Evolutionary conservation across 305 asterid species (phyloP), one percentile per base, ranked within the genome.

Genomic region (Rubia occidens): DNA sequence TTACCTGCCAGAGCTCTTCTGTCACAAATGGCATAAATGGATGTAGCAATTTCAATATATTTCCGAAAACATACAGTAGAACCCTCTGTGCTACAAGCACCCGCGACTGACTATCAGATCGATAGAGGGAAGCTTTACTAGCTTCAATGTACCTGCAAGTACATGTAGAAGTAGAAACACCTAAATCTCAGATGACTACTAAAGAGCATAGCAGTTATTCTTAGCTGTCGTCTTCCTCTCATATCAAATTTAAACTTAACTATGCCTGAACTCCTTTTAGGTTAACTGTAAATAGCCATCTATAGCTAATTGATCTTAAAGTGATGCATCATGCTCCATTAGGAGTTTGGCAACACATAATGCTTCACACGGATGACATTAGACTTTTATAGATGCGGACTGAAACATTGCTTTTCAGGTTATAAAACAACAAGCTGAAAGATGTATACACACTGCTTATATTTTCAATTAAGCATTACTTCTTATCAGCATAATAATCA

Each of bases 21-120:
- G 97, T 93, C 65, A 94, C 98, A 76, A 88, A 94, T 63, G 98
- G 98, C 98, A 94, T 94, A 78, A 94, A 90, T 0, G 97, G 98
- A 80, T 94, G 98, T 64, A 94, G 89, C 78, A 94, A 73, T 79
- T 94, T 94, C 64, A 94, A 82, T 70, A 87, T 81, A 79, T 83
- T 90, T 74, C 77, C 94, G 64, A 86, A 94, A 75, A 86, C 96
- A 73, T 94, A 86, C 69, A 94, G 77, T 71, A 94, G 91, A 79
- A 88, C 95, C 37, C 92, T 90, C 78, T 87, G 97, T 65, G 97
- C 80, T 70, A 86, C 83, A 66, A 81, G 79, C 72, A 87, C 86
- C 72, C 74, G 78, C 49, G 91, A 83, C 67, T 80, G 82, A 66
- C 80, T 86, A 66, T 80, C 89, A 17, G 96, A 82, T 64, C 80